Percentiles rank a stretch among this genome's conserved stretches.
These are phyloP conservation scores for Mucor plumbeus DNA, from an alignment of 371 early-diverging fungal genomes.

Conservation along the genomic window DNA sequence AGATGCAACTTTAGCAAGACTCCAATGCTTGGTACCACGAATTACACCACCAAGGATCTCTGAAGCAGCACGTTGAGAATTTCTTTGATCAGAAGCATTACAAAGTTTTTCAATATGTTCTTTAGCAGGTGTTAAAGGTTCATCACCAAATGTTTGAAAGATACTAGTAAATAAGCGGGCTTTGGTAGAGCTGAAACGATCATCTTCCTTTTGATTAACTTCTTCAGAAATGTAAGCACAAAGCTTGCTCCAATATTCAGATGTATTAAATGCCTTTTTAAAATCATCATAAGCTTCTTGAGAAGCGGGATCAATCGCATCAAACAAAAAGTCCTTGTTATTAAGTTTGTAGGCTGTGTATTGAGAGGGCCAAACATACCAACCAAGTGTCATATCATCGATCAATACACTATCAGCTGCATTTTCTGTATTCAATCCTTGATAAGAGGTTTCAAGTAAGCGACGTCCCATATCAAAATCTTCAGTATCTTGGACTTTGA, in stretches of 20 bases:
- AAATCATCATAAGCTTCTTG: slow-evolving; percentile 59
- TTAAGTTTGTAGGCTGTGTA: slow-evolving; percentile 60
- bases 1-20: slow-evolving; percentile 31
- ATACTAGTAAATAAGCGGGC: slow-evolving; percentile 70
- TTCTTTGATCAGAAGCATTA: slow-evolving; percentile 64
- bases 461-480: neutral
- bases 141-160: slow-evolving; percentile 70
- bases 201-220: slow-evolving; percentile 61
- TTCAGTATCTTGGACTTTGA: slow-evolving; percentile 20
- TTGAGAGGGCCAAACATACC: slow-evolving; percentile 78
- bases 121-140: slow-evolving; percentile 57
- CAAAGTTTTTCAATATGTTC: slow-evolving; percentile 57
- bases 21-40: slow-evolving; percentile 90
- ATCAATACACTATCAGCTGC: slow-evolving; percentile 43
- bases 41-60: slow-evolving; percentile 83
- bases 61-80: slow-evolving; percentile 78
- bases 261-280: slow-evolving; percentile 47
- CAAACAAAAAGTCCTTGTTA: slow-evolving; percentile 26
- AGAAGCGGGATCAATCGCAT: slow-evolving; percentile 53
- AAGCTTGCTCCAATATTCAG: slow-evolving; percentile 64
- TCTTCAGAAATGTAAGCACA: slow-evolving; percentile 68
- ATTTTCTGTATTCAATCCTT: slow-evolving; percentile 9
- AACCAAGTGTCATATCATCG: slow-evolving; percentile 67
- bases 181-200: slow-evolving; percentile 60
- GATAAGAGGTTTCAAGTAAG: slow-evolving; percentile 15